Percentiles rank a stretch among this genome's conserved stretches.
phyloP scores from a whole-genome alignment of 192 early-diverging fungal species.

The Anaeromyces robustus region DNA sequence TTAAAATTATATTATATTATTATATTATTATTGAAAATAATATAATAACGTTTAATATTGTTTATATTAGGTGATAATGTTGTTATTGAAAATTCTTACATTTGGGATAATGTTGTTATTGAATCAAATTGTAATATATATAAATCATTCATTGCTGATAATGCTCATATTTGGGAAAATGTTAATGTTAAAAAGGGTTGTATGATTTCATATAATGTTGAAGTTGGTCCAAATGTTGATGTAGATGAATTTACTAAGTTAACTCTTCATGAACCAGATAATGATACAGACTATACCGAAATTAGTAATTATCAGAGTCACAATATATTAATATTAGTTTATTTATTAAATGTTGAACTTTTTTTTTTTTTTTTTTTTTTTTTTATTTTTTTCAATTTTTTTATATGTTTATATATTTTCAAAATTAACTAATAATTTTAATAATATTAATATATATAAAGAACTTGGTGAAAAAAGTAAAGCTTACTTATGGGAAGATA shows the following conservation, averaged over 20 bases:
- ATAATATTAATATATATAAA: too few species aligned
- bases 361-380: not conserved
- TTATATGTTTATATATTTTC: not conserved
- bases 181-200: conserved; percentile 57
- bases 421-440: conserved; percentile 9
- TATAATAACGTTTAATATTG: too few species aligned
- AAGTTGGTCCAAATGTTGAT: conserved; percentile 54
- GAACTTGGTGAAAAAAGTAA: conserved; percentile 37
- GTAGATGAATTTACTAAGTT: conserved; percentile 52
- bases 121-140: conserved; percentile 48
- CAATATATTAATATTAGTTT: too few species aligned
- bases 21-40: too few species aligned
- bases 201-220: conserved; percentile 37
- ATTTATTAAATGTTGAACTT: too few species aligned
- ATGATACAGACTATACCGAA: conserved; percentile 19
- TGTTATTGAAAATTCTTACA: conserved; percentile 60
- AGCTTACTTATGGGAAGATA: conserved; percentile 41
- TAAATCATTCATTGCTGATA: conserved; percentile 58
- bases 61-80: conserved; percentile 41
- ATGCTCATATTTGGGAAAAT: conserved; percentile 45
- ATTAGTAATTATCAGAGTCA: conserved; percentile 7
- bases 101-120: conserved; percentile 66
- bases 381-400: too few species aligned
- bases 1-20: too few species aligned
- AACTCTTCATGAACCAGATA: conserved; percentile 19